Evolutionary conservation across 2,329 filamentous ascomycete genomes (phyloP), one percentile per base, ranked within the genome.

Genomic region (Aureobasidium sp.): DNA sequence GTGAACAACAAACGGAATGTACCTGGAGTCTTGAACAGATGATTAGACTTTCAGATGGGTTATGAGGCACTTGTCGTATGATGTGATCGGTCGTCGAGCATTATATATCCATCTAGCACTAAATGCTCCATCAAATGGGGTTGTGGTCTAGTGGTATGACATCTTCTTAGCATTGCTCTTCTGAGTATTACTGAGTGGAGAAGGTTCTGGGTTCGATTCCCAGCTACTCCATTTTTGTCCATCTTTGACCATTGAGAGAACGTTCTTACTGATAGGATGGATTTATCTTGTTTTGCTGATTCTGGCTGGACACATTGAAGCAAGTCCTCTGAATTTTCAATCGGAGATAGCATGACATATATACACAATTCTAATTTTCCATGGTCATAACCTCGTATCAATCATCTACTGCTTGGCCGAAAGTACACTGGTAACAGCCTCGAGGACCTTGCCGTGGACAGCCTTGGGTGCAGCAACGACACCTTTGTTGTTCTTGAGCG

Each of bases 401-500:
- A 29, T 22, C 8, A n/a, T 61, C 33, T 61, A 56, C 57, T 69
- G 71, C 72, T 79, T 81, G 53, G 75, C 70, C 61, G 75, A 76
- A 66, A 96, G 79, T 24, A 96, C 91, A 68, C 87, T 85, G 77
- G 90, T 89, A 0, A 99, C 94, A 4, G 83, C 93, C 67, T 85
- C 80, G 56, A 97, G 82, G 5, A 97, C 91, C 69, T 87, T 78
- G 29, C 74, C 80, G 72, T 97, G 91, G 29, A 94, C 83, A 37
- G 82, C 84, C 67, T 82, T 85, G 1, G 92, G 90, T 35, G 92
- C 91, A 37, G 93, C 94, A 66, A 99, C 85, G 31, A 99, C 90
- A 44, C 95, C 94, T 81, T 92, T 96, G 78, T 99, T 99, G 70
- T 86, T 85, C 69, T 85, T 86, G 69, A 99, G 79, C 42, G 92